Evolutionary conservation across 805 yeast species (phyloP).

Genomic region (Ogataea paradorogensis): DNA sequence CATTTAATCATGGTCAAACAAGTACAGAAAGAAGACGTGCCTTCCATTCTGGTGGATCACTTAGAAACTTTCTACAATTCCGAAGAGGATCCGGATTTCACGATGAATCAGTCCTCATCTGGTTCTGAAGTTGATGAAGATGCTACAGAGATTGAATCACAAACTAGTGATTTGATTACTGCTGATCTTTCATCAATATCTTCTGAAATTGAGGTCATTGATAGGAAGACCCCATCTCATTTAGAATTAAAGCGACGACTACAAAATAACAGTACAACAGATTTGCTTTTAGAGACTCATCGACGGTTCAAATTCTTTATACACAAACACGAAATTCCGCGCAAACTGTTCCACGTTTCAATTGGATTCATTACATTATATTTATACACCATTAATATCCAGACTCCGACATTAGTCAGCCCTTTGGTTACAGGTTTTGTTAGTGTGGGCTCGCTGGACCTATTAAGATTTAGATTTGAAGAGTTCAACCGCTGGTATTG

Average conservation of each 20-base stretch:
- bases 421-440: conserved; percentile 57
- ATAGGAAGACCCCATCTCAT: conserved; percentile 1
- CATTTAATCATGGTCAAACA: background rate
- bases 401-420: conserved; percentile 53
- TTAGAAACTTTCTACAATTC: conserved; percentile 27
- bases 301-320: conserved; percentile 29
- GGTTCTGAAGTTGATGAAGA: conserved; percentile 17
- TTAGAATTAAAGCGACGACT: background rate
- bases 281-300: conserved; percentile 27
- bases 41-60: conserved; percentile 11
- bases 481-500: conserved; percentile 68
- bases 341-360: conserved; percentile 84
- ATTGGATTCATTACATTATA: conserved; percentile 81
- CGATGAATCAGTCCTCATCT: conserved; percentile 12
- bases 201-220: conserved; percentile 10
- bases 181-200: conserved; percentile 17
- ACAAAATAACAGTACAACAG: conserved; percentile 21
- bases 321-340: conserved; percentile 78
- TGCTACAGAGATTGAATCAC: conserved; percentile 17
- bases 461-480: conserved; percentile 59
- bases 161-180: conserved; percentile 15
- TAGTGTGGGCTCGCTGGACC: conserved; percentile 59
- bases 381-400: conserved; percentile 62
- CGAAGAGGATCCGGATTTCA: conserved; percentile 29
- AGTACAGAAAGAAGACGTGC: conserved; percentile 4